Conservation (phyloP, 345 rosid species). For the Arabis hirsuta region DNA sequence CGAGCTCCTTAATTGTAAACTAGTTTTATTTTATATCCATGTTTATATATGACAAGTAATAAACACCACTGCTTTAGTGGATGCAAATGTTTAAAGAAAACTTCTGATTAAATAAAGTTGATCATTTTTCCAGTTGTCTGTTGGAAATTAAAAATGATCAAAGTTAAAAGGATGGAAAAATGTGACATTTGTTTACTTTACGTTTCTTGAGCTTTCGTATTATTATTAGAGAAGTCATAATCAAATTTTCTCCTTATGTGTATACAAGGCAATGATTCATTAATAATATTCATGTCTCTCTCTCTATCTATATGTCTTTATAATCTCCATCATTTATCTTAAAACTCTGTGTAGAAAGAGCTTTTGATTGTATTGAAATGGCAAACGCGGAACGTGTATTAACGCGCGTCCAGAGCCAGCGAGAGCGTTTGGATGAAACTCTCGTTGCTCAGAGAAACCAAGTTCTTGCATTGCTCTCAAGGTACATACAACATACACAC, state of each 20-base stretch:
- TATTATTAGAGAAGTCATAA: background rate
- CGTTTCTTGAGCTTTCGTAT: background rate
- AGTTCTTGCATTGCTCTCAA: slow-evolving; percentile 68
- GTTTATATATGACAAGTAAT: background rate
- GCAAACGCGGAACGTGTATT: slow-evolving; percentile 59
- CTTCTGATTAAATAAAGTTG: background rate
- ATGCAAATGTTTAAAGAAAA: background rate
- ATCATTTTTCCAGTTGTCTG: background rate
- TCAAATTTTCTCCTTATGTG: background rate
- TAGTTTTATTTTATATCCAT: background rate
- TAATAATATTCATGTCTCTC: background rate
- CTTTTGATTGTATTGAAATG: slow-evolving; percentile 15
- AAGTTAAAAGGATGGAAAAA: background rate
- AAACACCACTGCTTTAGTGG: slow-evolving; percentile 30
- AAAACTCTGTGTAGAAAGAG: slow-evolving; percentile 5
- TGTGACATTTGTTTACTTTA: background rate
- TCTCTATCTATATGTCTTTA: background rate
- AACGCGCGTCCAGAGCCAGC: slow-evolving; percentile 70
- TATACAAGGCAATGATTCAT: background rate
- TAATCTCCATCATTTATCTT: slow-evolving; percentile 11
- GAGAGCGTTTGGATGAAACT: slow-evolving; percentile 81
- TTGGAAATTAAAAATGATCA: background rate
- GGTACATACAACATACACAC: slow-evolving; percentile 49
- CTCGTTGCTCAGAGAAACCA: slow-evolving; percentile 67
- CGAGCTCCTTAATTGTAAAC: background rate